Conservation (phyloP, 2,329 filamentous ascomycete genomes). For the Botryotinia calthae region DNA sequence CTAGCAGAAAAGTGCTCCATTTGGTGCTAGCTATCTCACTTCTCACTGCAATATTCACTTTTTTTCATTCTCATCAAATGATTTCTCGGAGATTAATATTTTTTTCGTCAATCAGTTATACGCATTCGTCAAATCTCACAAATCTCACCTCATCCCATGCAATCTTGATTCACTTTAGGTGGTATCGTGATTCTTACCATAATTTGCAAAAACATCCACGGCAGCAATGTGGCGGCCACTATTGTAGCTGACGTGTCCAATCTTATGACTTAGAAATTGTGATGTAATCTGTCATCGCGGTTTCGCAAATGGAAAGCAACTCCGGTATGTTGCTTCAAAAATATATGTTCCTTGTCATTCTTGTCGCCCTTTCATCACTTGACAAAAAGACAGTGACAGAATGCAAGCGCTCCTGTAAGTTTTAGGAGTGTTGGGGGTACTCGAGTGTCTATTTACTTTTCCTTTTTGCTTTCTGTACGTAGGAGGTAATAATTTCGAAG, state of each 20-base stretch:
- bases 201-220: background rate
- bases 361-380: background rate
- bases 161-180: background rate
- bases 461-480: rapidly evolving
- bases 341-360: background rate
- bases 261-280: background rate
- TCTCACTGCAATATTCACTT: background rate
- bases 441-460: background rate
- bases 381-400: background rate
- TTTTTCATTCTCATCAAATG: background rate
- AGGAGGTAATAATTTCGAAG: background rate
- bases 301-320: background rate
- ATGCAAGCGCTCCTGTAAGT: background rate
- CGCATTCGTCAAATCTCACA: background rate
- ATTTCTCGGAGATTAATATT: background rate
- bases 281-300: background rate
- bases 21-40: background rate
- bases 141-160: rapidly evolving
- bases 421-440: background rate
- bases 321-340: too few relatives aligned
- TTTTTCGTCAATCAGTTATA: rapidly evolving
- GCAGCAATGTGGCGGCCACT: too few relatives aligned
- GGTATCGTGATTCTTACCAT: background rate
- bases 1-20: background rate
- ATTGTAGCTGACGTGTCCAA: too few relatives aligned